Evolutionary conservation across 2,329 filamentous ascomycete species (phyloP).

Genomic region (Penicillium sp.): DNA sequence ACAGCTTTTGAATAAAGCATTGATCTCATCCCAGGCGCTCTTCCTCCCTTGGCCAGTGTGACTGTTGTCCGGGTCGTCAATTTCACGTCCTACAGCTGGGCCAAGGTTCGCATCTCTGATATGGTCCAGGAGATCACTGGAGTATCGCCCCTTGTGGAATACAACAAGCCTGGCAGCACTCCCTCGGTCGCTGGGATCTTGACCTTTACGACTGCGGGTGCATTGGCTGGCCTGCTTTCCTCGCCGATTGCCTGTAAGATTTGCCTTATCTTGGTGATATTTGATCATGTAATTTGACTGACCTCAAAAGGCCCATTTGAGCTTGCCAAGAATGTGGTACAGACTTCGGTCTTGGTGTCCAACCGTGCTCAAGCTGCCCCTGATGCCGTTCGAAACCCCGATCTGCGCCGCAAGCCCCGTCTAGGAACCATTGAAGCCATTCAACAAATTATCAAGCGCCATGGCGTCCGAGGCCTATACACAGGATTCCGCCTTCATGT

Average conservation of each 20-base stretch:
- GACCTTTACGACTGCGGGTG: constrained; percentile 46
- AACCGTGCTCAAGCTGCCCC: constrained; percentile 41
- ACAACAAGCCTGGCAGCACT: constrained; percentile 44
- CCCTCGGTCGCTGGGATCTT: constrained; percentile 43
- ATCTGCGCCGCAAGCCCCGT: constrained; percentile 40
- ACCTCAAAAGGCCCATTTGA: constrained; percentile 43
- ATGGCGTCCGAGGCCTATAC: constrained; percentile 47
- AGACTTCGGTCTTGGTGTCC: constrained; percentile 50
- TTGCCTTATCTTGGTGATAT: background rate
- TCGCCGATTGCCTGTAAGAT: constrained; percentile 47
- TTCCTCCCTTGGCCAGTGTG: constrained; percentile 47
- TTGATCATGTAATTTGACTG: background rate
- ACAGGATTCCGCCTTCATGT: constrained; percentile 49
- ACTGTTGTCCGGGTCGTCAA: constrained; percentile 48
- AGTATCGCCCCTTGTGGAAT: constrained; percentile 40
- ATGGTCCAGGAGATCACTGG: constrained; percentile 43
- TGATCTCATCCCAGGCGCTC: constrained; percentile 34
- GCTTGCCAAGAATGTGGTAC: constrained; percentile 51
- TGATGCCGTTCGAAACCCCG: constrained; percentile 34
- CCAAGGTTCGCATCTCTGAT: constrained; percentile 44
- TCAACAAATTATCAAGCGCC: constrained; percentile 43
- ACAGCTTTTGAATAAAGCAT: background rate
- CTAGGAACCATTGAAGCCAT: constrained; percentile 46
- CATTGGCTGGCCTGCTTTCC: constrained; percentile 43
- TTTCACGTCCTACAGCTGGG: constrained; percentile 48